These are phyloP conservation scores for Phytophthora constricta DNA, from an alignment of 352 stramenopile genomes.

Conservation along the genomic window DNA sequence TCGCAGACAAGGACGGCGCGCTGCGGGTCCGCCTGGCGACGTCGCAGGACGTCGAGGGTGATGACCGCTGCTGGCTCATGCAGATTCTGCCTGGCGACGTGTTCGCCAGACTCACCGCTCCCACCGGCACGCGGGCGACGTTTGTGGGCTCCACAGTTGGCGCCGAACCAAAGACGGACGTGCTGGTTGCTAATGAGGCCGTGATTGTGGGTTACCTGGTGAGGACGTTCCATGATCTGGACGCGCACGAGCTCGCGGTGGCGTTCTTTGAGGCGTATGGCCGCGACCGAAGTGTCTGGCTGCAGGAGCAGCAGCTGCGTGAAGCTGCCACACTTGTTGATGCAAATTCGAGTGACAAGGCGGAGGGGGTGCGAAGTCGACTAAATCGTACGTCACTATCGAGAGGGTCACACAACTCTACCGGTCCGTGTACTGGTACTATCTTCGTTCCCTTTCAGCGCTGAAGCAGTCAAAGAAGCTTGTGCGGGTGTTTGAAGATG, in stretches of 20 bases:
- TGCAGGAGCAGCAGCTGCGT: conserved; percentile 36
- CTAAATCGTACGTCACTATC: conserved; percentile 10
- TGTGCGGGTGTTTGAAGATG: conserved; percentile 36
- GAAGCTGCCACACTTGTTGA: conserved; percentile 18
- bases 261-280: conserved; percentile 48
- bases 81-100: conserved; percentile 46
- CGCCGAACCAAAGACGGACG: conserved; percentile 5
- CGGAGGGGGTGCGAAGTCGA: not conserved
- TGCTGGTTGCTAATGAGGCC: conserved; percentile 44
- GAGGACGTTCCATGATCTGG: conserved; percentile 29
- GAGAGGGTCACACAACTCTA: conserved; percentile 25
- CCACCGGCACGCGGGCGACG: conserved; percentile 26
- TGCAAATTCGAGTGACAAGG: not conserved
- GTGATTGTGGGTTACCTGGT: conserved; percentile 34
- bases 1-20: conserved; percentile 16
- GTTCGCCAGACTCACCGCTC: conserved; percentile 33
- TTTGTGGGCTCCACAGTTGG: conserved; percentile 30
- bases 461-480: conserved; percentile 39
- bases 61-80: conserved; percentile 22
- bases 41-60: not conserved
- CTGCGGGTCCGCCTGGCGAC: conserved; percentile 18
- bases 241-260: conserved; percentile 32
- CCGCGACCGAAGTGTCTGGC: conserved; percentile 37
- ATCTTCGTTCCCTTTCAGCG: conserved; percentile 36
- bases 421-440: conserved; percentile 28